Evolutionary conservation across 352 stramenopile genomes (phyloP).

Genomic region (Phytophthora citrophthora): DNA sequence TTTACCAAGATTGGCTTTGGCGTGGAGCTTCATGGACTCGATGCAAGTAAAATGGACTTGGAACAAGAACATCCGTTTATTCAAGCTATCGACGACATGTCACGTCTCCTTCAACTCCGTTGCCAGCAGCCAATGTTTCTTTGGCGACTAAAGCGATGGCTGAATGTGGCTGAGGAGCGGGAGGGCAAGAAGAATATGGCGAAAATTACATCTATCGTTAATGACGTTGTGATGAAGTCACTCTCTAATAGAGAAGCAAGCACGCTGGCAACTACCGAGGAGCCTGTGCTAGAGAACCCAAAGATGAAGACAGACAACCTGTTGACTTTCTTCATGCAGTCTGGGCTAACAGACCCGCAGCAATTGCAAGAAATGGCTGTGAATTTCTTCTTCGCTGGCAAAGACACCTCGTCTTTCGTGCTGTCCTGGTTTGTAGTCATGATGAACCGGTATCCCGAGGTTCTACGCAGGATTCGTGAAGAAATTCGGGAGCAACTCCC

Average conservation of each 20-base stretch:
- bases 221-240: conserved; percentile 41
- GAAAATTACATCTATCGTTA: conserved; percentile 43
- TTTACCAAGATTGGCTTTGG: conserved; percentile 81
- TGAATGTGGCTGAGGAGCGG: conserved; percentile 43
- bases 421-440: conserved; percentile 81
- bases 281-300: conserved; percentile 5
- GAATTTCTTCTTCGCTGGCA: conserved; percentile 79
- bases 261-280: not conserved
- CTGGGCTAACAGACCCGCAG: conserved; percentile 25
- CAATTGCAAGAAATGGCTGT: conserved; percentile 76
- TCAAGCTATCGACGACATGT: conserved; percentile 52
- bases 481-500: conserved; percentile 52
- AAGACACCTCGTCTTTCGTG: conserved; percentile 74
- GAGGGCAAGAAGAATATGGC: conserved; percentile 39
- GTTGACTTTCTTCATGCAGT: conserved; percentile 53
- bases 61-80: conserved; percentile 46
- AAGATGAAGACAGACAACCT: conserved; percentile 36
- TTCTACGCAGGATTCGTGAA: conserved; percentile 45
- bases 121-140: conserved; percentile 53
- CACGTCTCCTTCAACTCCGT: conserved; percentile 40
- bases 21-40: conserved; percentile 51
- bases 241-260: conserved; percentile 23
- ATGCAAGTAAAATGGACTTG: conserved; percentile 30
- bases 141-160: conserved; percentile 51
- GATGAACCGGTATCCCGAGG: conserved; percentile 70